Percentiles rank a stretch among this genome's conserved stretches.
Evolutionary conservation across 73 alveolate species (phyloP).

Genomic region (Tetrahymena borealis): DNA sequence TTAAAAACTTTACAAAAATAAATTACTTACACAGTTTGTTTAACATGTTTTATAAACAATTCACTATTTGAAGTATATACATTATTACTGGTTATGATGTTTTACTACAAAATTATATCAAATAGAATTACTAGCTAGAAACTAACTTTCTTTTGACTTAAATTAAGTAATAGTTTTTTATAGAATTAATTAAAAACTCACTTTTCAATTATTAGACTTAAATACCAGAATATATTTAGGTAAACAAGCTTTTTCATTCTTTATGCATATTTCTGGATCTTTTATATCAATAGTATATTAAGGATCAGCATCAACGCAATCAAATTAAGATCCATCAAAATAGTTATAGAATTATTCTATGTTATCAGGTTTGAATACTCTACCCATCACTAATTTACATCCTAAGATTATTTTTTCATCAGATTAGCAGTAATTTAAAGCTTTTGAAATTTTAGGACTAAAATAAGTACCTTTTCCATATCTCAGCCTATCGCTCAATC

Average conservation of each 20-base stretch:
- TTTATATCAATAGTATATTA: neutral
- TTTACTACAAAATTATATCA: too few relatives aligned
- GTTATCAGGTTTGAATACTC: neutral
- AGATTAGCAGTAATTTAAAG: neutral
- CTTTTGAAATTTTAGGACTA: neutral
- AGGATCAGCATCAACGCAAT: neutral
- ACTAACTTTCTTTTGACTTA: too few relatives aligned
- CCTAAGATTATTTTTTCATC: neutral
- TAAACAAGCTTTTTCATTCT: neutral
- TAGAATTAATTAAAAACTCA: neutral
- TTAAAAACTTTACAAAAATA: too few relatives aligned
- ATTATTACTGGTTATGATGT: too few relatives aligned
- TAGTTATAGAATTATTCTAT: neutral
- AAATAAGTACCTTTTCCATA: neutral
- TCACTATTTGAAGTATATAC: too few relatives aligned
- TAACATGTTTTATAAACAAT: too few relatives aligned
- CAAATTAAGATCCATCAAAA: neutral
- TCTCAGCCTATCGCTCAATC: neutral
- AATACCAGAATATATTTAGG: neutral
- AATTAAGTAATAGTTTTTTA: neutral
- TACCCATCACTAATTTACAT: neutral
- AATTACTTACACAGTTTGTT: too few relatives aligned
- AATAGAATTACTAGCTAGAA: too few relatives aligned
- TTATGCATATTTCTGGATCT: neutral
- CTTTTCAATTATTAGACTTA: neutral